Evolutionary conservation across 2,329 filamentous ascomycete genomes (phyloP).

Genomic region (Neurospora sp.): DNA sequence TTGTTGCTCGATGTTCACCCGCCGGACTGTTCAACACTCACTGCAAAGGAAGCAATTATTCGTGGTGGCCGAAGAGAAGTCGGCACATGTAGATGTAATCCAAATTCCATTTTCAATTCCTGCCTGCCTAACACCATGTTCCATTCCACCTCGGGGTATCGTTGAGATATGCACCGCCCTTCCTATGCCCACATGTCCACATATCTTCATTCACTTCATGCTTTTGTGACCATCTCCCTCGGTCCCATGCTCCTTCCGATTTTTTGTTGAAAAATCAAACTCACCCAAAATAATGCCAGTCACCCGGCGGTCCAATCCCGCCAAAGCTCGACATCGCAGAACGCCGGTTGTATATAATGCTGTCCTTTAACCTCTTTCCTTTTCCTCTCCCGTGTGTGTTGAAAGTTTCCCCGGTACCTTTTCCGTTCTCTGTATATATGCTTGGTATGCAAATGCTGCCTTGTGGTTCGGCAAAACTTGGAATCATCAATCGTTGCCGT

Average conservation of each 20-base stretch:
- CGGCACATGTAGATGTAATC: not conserved
- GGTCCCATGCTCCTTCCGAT: not conserved
- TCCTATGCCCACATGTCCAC: conserved; percentile 14
- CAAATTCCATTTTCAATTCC: conserved; percentile 2
- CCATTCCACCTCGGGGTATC: conserved; percentile 22
- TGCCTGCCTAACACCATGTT: conserved; percentile 10
- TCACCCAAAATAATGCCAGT: conserved; percentile 5
- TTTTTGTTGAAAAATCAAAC: conserved; percentile 23
- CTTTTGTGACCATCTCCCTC: conserved; percentile 1
- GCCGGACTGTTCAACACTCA: not conserved
- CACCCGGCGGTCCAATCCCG: conserved; percentile 2
- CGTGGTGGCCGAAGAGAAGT: not conserved
- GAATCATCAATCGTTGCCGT: conserved; percentile 2
- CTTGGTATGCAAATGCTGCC: conserved; percentile 3
- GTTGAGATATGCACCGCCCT: conserved; percentile 23
- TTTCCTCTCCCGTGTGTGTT: conserved; percentile 6
- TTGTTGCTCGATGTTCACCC: not conserved
- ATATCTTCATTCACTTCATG: conserved; percentile 9
- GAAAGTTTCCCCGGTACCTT: conserved; percentile 3
- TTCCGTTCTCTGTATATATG: not conserved
- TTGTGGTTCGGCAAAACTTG: not conserved
- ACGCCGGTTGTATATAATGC: conserved; percentile 12
- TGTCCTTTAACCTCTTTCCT: conserved; percentile 1
- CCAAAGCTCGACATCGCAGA: conserved; percentile 10
- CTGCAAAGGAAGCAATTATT: not conserved